phyloP scores from a whole-genome alignment of 495 filamentous ascomycete genomes.

The Aspergillus mulundensis region DNA sequence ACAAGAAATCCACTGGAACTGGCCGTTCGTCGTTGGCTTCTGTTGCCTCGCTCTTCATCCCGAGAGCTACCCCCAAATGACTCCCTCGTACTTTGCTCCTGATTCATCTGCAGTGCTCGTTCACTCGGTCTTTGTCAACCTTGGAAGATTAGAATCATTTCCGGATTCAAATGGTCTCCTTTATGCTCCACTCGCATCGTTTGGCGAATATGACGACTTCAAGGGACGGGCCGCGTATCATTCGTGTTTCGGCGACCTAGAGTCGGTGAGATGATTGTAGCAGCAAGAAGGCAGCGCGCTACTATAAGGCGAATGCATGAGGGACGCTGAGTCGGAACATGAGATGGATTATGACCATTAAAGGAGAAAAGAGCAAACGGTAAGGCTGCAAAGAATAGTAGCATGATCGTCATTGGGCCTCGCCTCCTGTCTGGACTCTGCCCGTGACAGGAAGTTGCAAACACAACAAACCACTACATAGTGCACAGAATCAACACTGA shows the following conservation, averaged over 20 bases:
- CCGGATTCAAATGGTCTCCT: conserved; percentile 17
- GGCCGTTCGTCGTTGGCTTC: conserved; percentile 29
- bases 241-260: background rate
- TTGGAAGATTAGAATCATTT: background rate
- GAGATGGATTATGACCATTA: background rate
- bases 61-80: conserved; percentile 39
- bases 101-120: conserved; percentile 26
- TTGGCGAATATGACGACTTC: background rate
- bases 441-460: conserved; percentile 17
- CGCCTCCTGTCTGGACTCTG: conserved; percentile 1
- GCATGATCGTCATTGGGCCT: background rate
- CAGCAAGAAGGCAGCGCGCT: background rate
- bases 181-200: conserved; percentile 1
- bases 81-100: conserved; percentile 32
- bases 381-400: background rate
- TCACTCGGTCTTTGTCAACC: conserved; percentile 13
- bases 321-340: background rate
- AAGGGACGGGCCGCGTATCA: background rate
- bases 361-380: background rate
- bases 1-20: conserved; percentile 46
- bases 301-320: background rate
- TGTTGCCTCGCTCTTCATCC: conserved; percentile 29
- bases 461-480: conserved; percentile 19
- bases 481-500: background rate
- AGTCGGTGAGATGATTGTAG: background rate